phyloP scores from a whole-genome alignment of 1,284 basidiomycete genomes.

The Ceratorhiza oryzae-sativae region DNA sequence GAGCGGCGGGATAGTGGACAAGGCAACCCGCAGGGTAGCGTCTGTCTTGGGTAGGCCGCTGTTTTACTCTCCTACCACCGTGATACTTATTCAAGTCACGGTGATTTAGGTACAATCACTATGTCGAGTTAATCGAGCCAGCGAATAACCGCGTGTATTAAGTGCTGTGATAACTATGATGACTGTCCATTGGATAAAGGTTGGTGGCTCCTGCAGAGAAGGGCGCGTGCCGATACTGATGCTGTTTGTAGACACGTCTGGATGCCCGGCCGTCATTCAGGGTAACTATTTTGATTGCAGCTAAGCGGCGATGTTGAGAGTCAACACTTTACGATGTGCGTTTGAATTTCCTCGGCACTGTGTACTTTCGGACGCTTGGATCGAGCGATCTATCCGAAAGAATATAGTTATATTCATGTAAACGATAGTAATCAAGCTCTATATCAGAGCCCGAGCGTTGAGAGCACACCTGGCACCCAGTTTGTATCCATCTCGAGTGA shows the following conservation, averaged over 20 bases:
- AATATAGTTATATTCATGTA: no score
- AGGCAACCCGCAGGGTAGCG: constrained; percentile 47
- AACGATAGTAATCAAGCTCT: no score
- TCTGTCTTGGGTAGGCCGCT: constrained; percentile 44
- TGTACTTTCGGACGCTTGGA: no score
- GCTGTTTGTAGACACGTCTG: constrained; percentile 35
- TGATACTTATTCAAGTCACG: no score
- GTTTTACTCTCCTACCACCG: no score
- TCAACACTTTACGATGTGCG: no score
- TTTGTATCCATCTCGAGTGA: no score
- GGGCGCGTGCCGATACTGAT: not conserved
- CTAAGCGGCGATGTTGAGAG: not conserved
- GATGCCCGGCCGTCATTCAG: constrained; percentile 43
- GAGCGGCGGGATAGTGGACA: constrained; percentile 47
- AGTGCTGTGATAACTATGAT: constrained; percentile 46
- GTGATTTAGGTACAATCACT: constrained; percentile 44
- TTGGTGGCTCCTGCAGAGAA: not conserved
- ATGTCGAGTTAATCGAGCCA: constrained; percentile 49
- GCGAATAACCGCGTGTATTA: constrained; percentile 46
- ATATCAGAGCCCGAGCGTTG: no score
- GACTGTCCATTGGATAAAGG: constrained; percentile 43
- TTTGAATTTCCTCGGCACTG: no score
- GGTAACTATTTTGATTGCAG: constrained; percentile 42
- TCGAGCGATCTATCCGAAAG: no score
- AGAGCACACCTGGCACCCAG: no score